These are phyloP conservation scores for Pyrenopolyporus hunteri DNA, from an alignment of 495 filamentous ascomycete genomes.

Conservation along the genomic window DNA sequence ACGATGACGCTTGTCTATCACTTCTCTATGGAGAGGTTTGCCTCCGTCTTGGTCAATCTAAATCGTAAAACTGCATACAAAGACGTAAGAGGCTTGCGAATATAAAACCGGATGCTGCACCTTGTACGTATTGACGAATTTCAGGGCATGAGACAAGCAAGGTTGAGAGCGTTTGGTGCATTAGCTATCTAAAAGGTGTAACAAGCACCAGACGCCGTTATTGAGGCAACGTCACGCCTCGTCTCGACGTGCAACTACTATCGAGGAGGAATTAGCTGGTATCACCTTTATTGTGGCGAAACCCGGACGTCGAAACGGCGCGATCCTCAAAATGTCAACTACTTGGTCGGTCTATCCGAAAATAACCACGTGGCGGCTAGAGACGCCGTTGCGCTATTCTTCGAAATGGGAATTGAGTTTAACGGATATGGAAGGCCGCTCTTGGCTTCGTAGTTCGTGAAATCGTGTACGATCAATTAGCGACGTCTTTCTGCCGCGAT, in stretches of 20 bases:
- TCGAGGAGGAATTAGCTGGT: not conserved
- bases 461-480: not conserved
- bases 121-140: not conserved
- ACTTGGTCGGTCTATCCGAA: not conserved
- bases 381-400: conserved; percentile 23
- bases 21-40: not conserved
- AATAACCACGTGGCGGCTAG: not conserved
- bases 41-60: not conserved
- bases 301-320: not conserved
- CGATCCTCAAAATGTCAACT: conserved; percentile 7
- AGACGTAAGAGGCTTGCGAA: not conserved
- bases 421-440: conserved; percentile 22
- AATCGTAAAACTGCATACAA: not conserved
- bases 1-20: not conserved
- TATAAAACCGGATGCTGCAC: conserved; percentile 16
- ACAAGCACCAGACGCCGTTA: too few relatives aligned
- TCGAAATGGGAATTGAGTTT: conserved; percentile 4
- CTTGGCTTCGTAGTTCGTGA: conserved; percentile 20
- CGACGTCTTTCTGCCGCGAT: not conserved
- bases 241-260: not conserved
- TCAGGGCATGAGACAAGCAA: not conserved
- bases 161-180: conserved; percentile 16
- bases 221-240: too few relatives aligned
- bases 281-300: conserved; percentile 1
- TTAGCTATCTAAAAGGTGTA: not conserved